Base-by-base conservation (phyloP, 2,329 filamentous ascomycete genomes). In the Scedosporium aurantiacum region DNA sequence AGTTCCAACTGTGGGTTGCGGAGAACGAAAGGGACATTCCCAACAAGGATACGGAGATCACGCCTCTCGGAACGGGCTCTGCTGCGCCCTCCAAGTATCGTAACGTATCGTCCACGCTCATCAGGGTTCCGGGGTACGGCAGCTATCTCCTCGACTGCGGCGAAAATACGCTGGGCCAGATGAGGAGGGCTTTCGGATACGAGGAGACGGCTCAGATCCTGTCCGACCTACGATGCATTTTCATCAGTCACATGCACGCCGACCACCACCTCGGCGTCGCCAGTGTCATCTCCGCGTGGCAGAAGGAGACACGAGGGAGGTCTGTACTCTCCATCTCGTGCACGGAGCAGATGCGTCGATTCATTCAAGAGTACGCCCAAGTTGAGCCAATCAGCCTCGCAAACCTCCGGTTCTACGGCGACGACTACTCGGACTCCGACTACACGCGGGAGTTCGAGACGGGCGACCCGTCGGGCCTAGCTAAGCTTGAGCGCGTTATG, bases 221-320 rank as follows among this genome's bases (percentile, higher is more conserved):
- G n/a, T 81, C 78, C 63, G 86, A 95, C 64, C 78, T 99, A 52
- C 87, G 86, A 60, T 83, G 85, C 66, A 87, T 99, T 64, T 96
- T 91, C 85, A 94, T 99, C 74, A 96, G 90, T 72, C 94, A 99
- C 75, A 78, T 96, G 64, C 94, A 99, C 73, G 94, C 94, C 4
- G 94, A 99, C 74, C 94, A 99, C 74, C 94, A 97, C 70, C 82
- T 99, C 21, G 94, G 94, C 28, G 89, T 86, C 1, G 80, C 84
- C n/a, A 83, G 86, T 5, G 77, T 97, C n/a, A 84, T 97, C 68
- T 86, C 83, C 68, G 89, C 89, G 5, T 96, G 91, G 90, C 85
- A 90, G 61, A 80, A 85, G 52, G 76, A 74, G 64, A 81, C 75
- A 47, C 63, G 67, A n/a, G 67, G 64, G 57, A 75, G 68, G 63